phyloP scores from a whole-genome alignment of 2,329 filamentous ascomycete species.

The Cytospora piceae region DNA sequence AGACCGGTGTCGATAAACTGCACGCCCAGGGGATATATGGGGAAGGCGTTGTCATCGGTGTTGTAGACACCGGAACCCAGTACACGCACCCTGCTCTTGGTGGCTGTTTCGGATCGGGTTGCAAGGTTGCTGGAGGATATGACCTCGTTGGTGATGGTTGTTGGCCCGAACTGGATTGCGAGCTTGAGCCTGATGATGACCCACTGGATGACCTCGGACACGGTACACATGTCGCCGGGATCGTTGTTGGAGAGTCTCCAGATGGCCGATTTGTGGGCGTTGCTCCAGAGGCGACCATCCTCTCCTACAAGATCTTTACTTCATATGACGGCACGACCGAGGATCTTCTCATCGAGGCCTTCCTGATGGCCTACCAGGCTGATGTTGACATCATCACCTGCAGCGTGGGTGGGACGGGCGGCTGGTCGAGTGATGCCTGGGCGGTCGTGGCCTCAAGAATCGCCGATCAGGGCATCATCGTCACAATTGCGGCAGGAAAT shows the following conservation, averaged over 20 bases:
- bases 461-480: slow-evolving; percentile 23
- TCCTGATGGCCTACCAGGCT: slow-evolving; percentile 27
- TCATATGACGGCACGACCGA: slow-evolving; percentile 24
- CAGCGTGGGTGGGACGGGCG: slow-evolving; percentile 22
- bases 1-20: slow-evolving; percentile 33
- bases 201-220: slow-evolving; percentile 43
- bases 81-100: slow-evolving; percentile 33
- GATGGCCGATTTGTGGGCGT: slow-evolving; percentile 25
- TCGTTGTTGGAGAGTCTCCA: slow-evolving; percentile 33
- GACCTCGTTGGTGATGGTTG: slow-evolving; percentile 28
- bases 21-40: slow-evolving; percentile 31
- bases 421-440: slow-evolving; percentile 28
- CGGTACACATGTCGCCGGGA: slow-evolving; percentile 43
- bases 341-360: slow-evolving; percentile 29
- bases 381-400: slow-evolving; percentile 29
- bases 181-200: slow-evolving; percentile 41
- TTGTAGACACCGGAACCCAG: slow-evolving; percentile 33
- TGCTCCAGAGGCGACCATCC: slow-evolving; percentile 28
- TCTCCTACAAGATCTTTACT: slow-evolving; percentile 29
- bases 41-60: slow-evolving; percentile 31
- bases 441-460: slow-evolving; percentile 29
- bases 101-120: slow-evolving; percentile 26
- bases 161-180: slow-evolving; percentile 24
- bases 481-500: slow-evolving; percentile 27
- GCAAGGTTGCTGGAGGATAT: slow-evolving; percentile 28